phyloP scores from a whole-genome alignment of 2,329 filamentous ascomycete genomes.

The Rhinocladiella mackenziei region DNA sequence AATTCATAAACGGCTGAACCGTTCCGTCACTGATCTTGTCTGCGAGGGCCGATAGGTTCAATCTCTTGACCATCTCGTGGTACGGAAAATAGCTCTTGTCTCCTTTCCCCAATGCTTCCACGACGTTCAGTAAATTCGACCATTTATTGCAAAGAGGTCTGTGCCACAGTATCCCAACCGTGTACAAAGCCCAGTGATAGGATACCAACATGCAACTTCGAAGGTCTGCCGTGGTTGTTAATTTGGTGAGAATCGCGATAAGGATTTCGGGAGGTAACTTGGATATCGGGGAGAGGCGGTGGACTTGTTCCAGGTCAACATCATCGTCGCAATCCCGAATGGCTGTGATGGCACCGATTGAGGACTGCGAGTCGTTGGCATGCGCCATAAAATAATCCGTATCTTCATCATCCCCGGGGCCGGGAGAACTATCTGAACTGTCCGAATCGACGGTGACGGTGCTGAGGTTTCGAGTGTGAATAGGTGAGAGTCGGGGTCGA shows the following conservation, averaged over 20 bases:
- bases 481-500: conserved; percentile 21
- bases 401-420: conserved; percentile 71
- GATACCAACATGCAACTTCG: conserved; percentile 90
- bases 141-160: conserved; percentile 86
- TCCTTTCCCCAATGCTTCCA: conserved; percentile 62
- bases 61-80: conserved; percentile 79
- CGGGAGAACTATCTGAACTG: conserved; percentile 39
- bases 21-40: conserved; percentile 83
- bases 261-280: conserved; percentile 90
- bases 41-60: conserved; percentile 80
- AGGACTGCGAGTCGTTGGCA: conserved; percentile 86
- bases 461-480: conserved; percentile 28
- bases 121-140: conserved; percentile 75
- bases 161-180: conserved; percentile 92
- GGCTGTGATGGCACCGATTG: conserved; percentile 69
- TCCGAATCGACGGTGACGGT: conserved; percentile 28
- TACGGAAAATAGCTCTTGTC: conserved; percentile 79
- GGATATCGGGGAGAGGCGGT: conserved; percentile 72
- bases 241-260: conserved; percentile 84
- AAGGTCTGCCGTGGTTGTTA: conserved; percentile 71
- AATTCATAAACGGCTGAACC: conserved; percentile 72
- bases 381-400: conserved; percentile 86
- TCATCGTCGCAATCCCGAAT: conserved; percentile 67
- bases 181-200: conserved; percentile 86
- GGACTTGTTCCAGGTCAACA: conserved; percentile 49